Evolutionary conservation across 129 eudicot genomes (phyloP).

Genomic region (Chrysanthemum seticuspe): DNA sequence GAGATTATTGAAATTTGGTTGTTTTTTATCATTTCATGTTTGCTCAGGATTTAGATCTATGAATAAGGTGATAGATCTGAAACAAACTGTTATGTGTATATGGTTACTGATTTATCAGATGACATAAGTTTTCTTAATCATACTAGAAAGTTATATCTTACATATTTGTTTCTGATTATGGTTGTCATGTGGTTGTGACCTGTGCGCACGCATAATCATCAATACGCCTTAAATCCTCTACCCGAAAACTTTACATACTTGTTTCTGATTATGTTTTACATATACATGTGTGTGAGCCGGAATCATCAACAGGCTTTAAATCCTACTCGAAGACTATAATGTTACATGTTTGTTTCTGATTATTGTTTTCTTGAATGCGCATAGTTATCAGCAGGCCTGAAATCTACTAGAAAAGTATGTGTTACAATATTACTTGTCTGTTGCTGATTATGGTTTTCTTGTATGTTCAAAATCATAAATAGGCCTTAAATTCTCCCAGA

Average conservation of each 20-base stretch:
- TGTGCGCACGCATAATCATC: no score
- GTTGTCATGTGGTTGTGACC: not conserved
- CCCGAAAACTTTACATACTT: not conserved
- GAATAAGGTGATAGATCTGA: slow-evolving; percentile 19
- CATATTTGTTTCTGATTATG: slow-evolving; percentile 15
- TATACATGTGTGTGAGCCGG: no score
- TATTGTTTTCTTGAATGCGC: no score
- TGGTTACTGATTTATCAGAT: slow-evolving; percentile 9
- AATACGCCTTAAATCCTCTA: not conserved
- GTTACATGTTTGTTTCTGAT: no score
- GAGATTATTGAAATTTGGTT: slow-evolving; percentile 4
- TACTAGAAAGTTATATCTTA: not conserved
- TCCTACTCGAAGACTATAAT: no score
- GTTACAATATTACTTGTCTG: no score
- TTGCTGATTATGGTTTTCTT: no score
- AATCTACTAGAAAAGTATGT: no score
- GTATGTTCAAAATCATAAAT: not conserved
- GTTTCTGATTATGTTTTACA: no score
- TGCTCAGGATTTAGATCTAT: slow-evolving; percentile 29
- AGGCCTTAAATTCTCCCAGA: not conserved
- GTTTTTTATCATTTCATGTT: slow-evolving; percentile 13
- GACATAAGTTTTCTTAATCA: not conserved
- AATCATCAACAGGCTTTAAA: no score
- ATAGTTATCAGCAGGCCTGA: no score
- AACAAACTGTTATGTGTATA: not conserved